Evolutionary conservation across 2,329 filamentous ascomycete species (phyloP), one percentile per base, ranked within the genome.

Genomic region (Penicillium sp.): DNA sequence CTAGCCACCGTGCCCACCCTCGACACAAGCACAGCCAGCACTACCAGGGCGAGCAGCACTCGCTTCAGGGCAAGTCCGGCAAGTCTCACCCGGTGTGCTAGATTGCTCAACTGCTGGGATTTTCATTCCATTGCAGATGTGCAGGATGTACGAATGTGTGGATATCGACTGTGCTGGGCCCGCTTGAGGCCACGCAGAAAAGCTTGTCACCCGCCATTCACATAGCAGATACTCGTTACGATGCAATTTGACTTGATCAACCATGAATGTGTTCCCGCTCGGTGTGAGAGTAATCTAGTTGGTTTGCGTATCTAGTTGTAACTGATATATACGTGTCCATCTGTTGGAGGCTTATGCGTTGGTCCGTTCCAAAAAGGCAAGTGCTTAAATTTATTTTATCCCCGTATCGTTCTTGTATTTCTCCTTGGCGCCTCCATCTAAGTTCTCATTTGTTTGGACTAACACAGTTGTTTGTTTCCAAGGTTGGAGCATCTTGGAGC

Each of bases 51-150:
- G 91, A 96, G 76, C 83, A 83, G 62, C 92, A 97, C 74, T 92
- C 88, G 51, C 76, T 97, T 61, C 90, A 95, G 75, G 92, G 89
- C 14, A 92, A 94, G 82, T 83, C 84, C 51, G 92, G 90, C 49
- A 96, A 96, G 82, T 92, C 90, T 1, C 92, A 96, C 72, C 86
- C 84, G 35, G 79, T 95, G 53, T 96, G 92, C 74, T 96, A 83
- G 40, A 41, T 42, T 27, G 16, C 13, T 20, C 11, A 28, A 16
- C 5, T 24, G 28, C 20, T n/a, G 18, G 4, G n/a, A 27, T 14
- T 27, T 4, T 8, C 5, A 6, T 16, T 40, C 25, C 20, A 5
- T 24, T 24, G 38, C 33, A 36, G 10, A 36, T 36, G 16, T 36
- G 1, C 16, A 20, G 4, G 14, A 16, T 25, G 38, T 22, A 7